Base-by-base conservation (phyloP, 805 yeast species). In the Starmerella asiatica region DNA sequence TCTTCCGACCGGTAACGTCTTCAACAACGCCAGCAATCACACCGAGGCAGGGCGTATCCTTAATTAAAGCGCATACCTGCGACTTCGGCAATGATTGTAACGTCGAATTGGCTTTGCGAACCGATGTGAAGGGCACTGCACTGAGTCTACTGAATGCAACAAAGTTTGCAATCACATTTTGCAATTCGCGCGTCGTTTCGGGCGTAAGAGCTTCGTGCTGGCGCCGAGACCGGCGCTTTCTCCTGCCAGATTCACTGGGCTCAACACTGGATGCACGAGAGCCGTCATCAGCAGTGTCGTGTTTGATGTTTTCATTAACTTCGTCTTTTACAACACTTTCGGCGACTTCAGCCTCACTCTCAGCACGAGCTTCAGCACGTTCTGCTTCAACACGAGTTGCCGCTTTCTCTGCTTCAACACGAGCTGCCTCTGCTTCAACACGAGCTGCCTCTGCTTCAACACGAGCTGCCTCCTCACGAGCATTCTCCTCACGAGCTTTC, bases 1-100 rank as follows among this genome's bases (percentile, higher is more conserved):
- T 66, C 3, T 81, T 82, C 58, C 85, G 84, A 9, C 97, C 98
- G 2, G 95, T 93, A 3, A 97, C 96, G 60, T 91, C 98, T 58
- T 85, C 86, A 36, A 96, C 96, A 43, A 71, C 68, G 58, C 97
- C 78, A 53, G 75, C 72, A 44, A 91, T 86, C 9, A 80, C 79
- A n/a, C 97, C 97, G 43, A 88, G 70, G 52, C 88, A 79, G 4
- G 59, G 52, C 29, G 74, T 61, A 32, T 58, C 55, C 37, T 61
- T 59, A 32, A 76, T 64, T 6, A 73, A 54, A 17, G 17, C 38
- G 7, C 34, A 37, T 7, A 52, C 36, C 24, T 43, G 46, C 9
- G 39, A n/a, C 16, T 56, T 56, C 33, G 71, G 64, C 12, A 73
- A 58, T 42, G 65, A 65, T 23, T 45, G 46, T 3, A 78, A 71